Evolutionary conservation across 495 filamentous ascomycete genomes (phyloP), one percentile per base, ranked within the genome.

Genomic region (Acidiella bohemica): DNA sequence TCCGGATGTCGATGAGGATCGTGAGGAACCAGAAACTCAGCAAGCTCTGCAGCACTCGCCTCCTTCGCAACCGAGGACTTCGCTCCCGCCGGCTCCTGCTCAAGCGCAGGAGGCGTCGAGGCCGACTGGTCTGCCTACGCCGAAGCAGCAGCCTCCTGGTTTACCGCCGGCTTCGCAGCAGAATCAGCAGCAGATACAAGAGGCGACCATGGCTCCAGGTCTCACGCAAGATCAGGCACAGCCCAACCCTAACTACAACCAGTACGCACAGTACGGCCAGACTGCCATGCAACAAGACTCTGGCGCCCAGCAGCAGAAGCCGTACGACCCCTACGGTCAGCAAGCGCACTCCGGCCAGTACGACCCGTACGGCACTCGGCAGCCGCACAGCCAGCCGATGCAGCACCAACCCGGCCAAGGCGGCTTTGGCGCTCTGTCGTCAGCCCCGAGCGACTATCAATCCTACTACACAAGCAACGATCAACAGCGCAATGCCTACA

Each of bases 11-110:
- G 90, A 96, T 55, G 84, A 84, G 50, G 86, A 95, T 53, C 73
- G 86, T 29, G 90, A 99, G 59, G 85, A 96, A 53, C 74, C 87
- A 25, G 92, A 95, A 64, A 95, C 90, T 44, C 77, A 90, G 48
- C 76, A 85, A 52, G 88, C 95, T 55, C 90, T 90, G 41, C 88
- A 88, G 27, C 82, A 90, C 49, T 95, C 92, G 3, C 90, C 92
- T 10, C 76, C 87, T 43, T 76, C 87, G n/a, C 73, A 78, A 23
- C 92, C 90, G 39, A 72, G 86, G 53, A 80, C 92, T 43, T 78
- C 90, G n/a, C 67, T 95, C 19, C 87, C 92, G 49, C 92, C 90
- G 21, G 73, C 74, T 10, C 65, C 63, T 20, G 57, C 58, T 16
- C 59, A 64, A 32, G 20, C 47, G 13, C 29, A 49, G 11, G 39